Percentiles rank a stretch among this genome's conserved stretches.
Conservation (phyloP, 345 rosid species). For the Populus euphratica region DNA sequence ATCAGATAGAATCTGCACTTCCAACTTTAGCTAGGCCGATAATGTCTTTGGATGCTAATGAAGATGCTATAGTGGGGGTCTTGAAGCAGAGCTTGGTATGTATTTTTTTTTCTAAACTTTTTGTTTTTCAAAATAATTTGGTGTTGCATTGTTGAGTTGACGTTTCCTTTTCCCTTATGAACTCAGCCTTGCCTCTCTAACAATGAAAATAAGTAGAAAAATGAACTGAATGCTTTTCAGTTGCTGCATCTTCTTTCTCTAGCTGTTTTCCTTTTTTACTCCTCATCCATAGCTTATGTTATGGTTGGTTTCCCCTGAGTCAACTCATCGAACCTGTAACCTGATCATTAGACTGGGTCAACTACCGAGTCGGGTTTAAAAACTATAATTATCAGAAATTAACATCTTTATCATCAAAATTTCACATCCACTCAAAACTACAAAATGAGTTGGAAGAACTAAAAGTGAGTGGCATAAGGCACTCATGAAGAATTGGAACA, state of each 20-base stretch:
- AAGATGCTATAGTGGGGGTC: conserved; percentile 90
- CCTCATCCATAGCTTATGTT: background rate
- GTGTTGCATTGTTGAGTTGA: background rate
- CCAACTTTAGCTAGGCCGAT: conserved; percentile 84
- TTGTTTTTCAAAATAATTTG: background rate
- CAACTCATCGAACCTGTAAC: too few species aligned
- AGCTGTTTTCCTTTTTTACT: background rate
- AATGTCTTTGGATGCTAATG: conserved; percentile 92
- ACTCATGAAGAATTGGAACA: background rate
- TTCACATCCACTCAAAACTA: background rate
- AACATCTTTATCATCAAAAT: background rate
- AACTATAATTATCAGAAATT: background rate
- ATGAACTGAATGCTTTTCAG: background rate
- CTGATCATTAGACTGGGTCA: too few species aligned
- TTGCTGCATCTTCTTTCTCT: background rate
- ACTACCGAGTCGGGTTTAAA: too few species aligned
- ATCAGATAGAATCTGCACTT: conserved; percentile 88
- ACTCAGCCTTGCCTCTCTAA: background rate
- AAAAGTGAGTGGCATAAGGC: background rate
- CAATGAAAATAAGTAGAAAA: background rate
- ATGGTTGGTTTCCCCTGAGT: background rate
- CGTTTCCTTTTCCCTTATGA: background rate
- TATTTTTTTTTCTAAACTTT: conserved; percentile 12
- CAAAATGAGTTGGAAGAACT: background rate
- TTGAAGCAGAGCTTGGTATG: conserved; percentile 90